phyloP scores from a whole-genome alignment of 768 basidiomycete genomes.

The Rhodotorula diobovata region DNA sequence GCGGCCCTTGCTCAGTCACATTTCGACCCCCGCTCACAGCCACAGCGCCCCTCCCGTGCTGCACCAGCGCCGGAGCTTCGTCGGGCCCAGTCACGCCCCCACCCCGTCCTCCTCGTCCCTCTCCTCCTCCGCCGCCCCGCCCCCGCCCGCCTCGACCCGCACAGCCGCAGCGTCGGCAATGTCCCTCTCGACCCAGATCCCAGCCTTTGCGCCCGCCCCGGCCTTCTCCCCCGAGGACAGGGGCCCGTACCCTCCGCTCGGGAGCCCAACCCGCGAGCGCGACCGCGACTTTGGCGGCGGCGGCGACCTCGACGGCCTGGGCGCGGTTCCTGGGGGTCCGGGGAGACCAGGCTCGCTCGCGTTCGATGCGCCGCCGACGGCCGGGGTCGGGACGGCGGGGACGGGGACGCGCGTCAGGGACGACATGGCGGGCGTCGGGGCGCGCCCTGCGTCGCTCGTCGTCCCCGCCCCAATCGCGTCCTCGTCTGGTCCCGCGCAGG shows the following conservation, averaged over 20 bases:
- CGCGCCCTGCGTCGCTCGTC: conserved; percentile 9
- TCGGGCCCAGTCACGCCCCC: not conserved
- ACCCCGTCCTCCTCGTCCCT: not conserved
- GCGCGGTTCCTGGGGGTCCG: not conserved
- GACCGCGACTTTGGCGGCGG: not conserved
- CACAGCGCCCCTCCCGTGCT: not conserved
- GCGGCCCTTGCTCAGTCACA: too few species aligned
- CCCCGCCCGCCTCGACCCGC: not conserved
- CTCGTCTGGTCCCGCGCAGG: not conserved
- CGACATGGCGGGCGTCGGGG: conserved; percentile 29
- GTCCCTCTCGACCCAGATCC: not conserved
- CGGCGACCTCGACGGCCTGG: not conserved
- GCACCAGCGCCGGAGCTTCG: not conserved
- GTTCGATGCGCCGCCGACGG: not conserved
- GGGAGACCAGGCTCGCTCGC: not conserved
- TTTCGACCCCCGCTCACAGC: too few species aligned
- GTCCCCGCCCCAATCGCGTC: conserved; percentile 15
- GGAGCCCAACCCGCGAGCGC: not conserved
- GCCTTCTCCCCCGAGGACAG: conserved; percentile 20
- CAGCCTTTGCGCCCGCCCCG: conserved; percentile 7
- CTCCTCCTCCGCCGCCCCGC: not conserved
- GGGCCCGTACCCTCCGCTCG: conserved; percentile 27
- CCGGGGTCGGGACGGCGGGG: not conserved
- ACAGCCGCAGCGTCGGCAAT: not conserved
- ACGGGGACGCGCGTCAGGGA: not conserved